Evolutionary conservation across 225 moss, liverwort and hornwort species (phyloP), one percentile per base, ranked within the genome.

Genomic region (Anthoceros angustus): DNA sequence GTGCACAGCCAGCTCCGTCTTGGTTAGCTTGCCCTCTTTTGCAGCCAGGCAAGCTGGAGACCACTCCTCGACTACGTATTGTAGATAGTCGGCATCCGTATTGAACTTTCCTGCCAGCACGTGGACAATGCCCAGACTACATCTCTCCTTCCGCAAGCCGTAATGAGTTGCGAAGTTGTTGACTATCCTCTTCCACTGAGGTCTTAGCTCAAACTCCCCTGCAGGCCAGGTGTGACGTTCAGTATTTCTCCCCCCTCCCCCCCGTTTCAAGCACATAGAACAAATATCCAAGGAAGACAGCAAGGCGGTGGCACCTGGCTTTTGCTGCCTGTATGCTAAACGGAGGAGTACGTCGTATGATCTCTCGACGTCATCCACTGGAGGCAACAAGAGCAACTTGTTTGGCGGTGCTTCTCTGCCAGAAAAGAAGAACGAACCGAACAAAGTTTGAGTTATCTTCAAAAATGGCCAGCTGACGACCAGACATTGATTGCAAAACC

Each of bases 381-480:
- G 80, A 43, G 80, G 72, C 67, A 72, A 69, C 25, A 80, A 42
- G 14, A 77, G 50, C 24, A 70, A 70, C 68, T 77, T 77, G 63
- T 80, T 77, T 0, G 74, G 72, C 1, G 80, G 77, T 45, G 72
- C 77, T 70, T 80, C 80, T 61, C 80, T 80, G 74, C 55, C 48
- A 7, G 55, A 55, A 12, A 55, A 23, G 18, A 18, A 15, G 14
- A 7, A n/a, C n/a, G n/a, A n/a, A n/a, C n/a, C n/a, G 7, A 20
- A 20, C 55, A 15, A 9, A 55, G 14, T 55, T 20, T 18, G 46
- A 48, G 18, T 48, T 18, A 12, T 12, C 9, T 45, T 1, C 12
- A 48, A 0, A 12, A 2, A 6, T 48, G 5, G 46, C 46, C 46
- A 5, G 46, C 2, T 12, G 14, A 2, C 18, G 18, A 18, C 14